Conservation (phyloP, 2,329 filamentous ascomycete genomes). For the Cladosporium sp. region DNA sequence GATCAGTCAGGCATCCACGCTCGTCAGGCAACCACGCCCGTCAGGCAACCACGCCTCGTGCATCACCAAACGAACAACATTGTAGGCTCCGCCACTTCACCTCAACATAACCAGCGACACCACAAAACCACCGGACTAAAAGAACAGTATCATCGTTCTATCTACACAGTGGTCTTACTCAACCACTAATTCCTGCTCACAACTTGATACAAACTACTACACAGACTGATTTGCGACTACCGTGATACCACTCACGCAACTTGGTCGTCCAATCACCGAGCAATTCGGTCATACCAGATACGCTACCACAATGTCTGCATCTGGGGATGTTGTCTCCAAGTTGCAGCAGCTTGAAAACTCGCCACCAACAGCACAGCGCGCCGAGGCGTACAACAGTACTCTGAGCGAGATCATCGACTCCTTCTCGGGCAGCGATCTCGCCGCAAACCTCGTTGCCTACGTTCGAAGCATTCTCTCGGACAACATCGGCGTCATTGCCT, state of each 20-base stretch:
- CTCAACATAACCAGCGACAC: neutral
- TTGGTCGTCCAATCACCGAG: neutral
- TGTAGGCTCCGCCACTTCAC: neutral
- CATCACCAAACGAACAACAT: conserved; percentile 3
- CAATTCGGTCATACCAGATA: neutral
- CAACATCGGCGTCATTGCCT: conserved; percentile 72
- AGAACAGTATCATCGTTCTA: neutral
- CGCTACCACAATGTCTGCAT: conserved; percentile 6
- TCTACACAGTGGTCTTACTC: neutral
- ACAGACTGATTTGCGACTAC: neutral
- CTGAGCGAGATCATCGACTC: conserved; percentile 56
- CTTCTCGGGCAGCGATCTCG: conserved; percentile 47
- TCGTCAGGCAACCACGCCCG: neutral
- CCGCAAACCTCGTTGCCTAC: conserved; percentile 66
- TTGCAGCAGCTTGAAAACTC: conserved; percentile 12
- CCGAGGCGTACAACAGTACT: conserved; percentile 58
- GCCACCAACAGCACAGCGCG: conserved; percentile 25
- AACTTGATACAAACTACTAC: neutral
- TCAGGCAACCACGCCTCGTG: neutral
- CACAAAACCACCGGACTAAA: neutral
- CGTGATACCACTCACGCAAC: neutral
- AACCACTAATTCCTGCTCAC: neutral
- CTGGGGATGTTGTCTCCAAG: conserved; percentile 3
- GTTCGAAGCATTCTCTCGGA: conserved; percentile 64
- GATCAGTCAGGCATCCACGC: neutral